Evolutionary conservation across 768 basidiomycete species (phyloP), one percentile per base, ranked within the genome.

Genomic region (Leucocoprinus sp.): DNA sequence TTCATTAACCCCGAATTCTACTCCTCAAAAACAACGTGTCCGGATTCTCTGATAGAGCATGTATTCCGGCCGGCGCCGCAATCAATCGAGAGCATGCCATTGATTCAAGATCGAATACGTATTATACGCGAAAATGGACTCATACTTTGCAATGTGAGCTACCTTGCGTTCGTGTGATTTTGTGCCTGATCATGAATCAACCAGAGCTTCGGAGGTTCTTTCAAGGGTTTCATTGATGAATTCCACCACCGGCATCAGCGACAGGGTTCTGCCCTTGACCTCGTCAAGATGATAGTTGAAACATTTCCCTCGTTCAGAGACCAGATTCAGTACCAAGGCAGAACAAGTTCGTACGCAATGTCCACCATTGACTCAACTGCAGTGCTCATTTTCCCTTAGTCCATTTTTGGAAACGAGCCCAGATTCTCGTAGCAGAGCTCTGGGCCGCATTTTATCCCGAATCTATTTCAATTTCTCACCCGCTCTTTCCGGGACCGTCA

Each of bases 371-470:
- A 44, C 22, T 21, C 7, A 28, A 26, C n/a, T 17, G 8, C 35
- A 18, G 6, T 28, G 5, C 23, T 41, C 14, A 41, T 17, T 5
- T 15, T 15, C 15, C 37, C 1, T 17, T 42, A 90, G 87, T 93
- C 6, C 80, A 64, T 61, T 71, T 93, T 45, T 92, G 90, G 86
- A 95, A 95, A 59, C 80, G 91, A 26, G 82, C 90, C 1, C 91
- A 95, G 53, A 95, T 95, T 46, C 72, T 93, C 29, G 83, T 93
- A 24, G 91, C 91, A 0, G 91, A 95, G 58, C 81, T 79, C 0
- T 93, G 89, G 91, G 91, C 92, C 1, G 90, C 91, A 2, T 92
- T 93, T 68, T 86, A 84, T 60, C 88, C 88, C 1, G 56, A 64
- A 3, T 60, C 68, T 2, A 49, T 64, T 8, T 53, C 63, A 5